phyloP scores from a whole-genome alignment of 345 rosid species.

The Triadica sebifera region DNA sequence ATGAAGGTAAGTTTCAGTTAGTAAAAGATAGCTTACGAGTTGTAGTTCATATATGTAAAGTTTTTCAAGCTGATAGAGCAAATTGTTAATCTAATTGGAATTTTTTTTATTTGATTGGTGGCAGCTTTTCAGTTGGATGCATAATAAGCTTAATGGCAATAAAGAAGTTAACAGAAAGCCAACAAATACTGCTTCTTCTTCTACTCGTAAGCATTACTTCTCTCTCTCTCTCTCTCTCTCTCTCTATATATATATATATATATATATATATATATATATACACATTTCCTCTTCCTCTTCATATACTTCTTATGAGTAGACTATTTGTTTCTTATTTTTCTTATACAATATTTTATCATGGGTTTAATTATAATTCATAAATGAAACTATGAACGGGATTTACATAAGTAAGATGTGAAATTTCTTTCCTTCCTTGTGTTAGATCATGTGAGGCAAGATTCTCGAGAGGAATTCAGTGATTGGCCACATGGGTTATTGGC shows the following conservation, averaged over 20 bases:
- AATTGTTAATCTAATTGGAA: not conserved
- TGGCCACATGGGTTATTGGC: conserved; percentile 89
- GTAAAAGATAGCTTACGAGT: no score
- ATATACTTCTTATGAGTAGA: no score
- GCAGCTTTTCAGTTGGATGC: conserved; percentile 91
- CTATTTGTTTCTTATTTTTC: no score
- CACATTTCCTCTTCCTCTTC: no score
- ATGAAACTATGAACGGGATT: no score
- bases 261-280: no score
- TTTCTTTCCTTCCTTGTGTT: not conserved
- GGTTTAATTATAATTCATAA: no score
- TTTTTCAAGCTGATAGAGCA: not conserved
- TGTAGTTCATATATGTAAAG: no score
- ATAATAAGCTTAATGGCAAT: conserved; percentile 65
- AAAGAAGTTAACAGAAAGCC: conserved; percentile 42
- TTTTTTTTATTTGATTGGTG: not conserved
- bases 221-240: no score
- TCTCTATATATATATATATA: no score
- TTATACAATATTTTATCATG: no score
- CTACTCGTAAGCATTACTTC: conserved; percentile 63
- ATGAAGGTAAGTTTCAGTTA: conserved; percentile 44
- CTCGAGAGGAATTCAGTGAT: conserved; percentile 87
- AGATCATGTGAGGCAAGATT: conserved; percentile 56
- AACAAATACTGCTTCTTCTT: conserved; percentile 34
- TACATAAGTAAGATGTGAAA: no score